Conservation (phyloP, 1,139 yeast genomes). For the Yamadazyma trypodendri region DNA sequence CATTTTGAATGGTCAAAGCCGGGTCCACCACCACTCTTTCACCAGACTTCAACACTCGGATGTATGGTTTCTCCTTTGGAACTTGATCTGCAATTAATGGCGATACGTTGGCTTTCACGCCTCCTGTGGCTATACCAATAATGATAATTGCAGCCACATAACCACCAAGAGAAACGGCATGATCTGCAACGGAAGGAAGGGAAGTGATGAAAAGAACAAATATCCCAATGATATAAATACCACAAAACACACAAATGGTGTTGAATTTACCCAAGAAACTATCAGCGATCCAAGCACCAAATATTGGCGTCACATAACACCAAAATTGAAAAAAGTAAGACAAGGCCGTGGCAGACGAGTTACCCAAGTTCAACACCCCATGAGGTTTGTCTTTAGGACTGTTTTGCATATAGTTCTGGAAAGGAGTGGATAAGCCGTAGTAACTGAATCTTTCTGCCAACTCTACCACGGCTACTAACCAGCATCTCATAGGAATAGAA, state of each 20-base stretch:
- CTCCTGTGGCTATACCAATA: conserved; percentile 79
- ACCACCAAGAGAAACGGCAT: conserved; percentile 49
- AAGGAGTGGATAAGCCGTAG: conserved; percentile 75
- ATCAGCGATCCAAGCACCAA: conserved; percentile 78
- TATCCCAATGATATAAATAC: conserved; percentile 61
- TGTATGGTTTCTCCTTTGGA: conserved; percentile 39
- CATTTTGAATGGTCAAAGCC: conserved; percentile 41
- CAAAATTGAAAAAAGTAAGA: conserved; percentile 78
- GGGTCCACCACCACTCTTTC: conserved; percentile 43
- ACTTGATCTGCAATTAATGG: conserved; percentile 80
- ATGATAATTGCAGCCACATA: conserved; percentile 62
- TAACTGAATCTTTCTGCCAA: conserved; percentile 83
- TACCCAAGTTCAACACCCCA: conserved; percentile 64
- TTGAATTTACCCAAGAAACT: conserved; percentile 70
- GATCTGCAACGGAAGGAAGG: conserved; percentile 57
- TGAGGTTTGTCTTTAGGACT: conserved; percentile 44
- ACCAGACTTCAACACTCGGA: conserved; percentile 34
- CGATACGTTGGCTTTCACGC: conserved; percentile 75
- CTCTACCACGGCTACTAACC: conserved; percentile 77
- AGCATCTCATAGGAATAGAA: conserved; percentile 47
- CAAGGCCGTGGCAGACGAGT: conserved; percentile 70
- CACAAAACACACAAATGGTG: conserved; percentile 62
- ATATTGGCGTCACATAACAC: conserved; percentile 78
- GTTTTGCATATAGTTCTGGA: conserved; percentile 75
- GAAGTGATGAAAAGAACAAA: conserved; percentile 70